Percentiles rank a stretch among this genome's conserved stretches.
Conservation (phyloP, 2,329 filamentous ascomycete genomes). For the Hymenoscyphus linearis region DNA sequence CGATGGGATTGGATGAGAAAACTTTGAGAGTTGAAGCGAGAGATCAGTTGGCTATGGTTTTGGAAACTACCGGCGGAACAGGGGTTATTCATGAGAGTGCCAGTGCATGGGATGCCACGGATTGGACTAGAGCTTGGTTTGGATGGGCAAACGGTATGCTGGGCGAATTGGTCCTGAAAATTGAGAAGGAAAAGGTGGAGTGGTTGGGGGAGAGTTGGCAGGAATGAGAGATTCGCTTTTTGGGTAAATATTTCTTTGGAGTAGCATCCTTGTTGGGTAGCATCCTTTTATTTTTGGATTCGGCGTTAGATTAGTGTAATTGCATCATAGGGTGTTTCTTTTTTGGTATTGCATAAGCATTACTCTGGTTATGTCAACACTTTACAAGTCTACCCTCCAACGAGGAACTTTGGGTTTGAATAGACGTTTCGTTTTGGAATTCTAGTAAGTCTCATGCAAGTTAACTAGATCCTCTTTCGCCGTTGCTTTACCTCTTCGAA, state of each 20-base stretch:
- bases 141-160: constrained; percentile 83
- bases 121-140: constrained; percentile 48
- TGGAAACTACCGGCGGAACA: constrained; percentile 20
- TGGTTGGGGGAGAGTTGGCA: constrained; percentile 23
- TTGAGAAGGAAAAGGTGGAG: constrained; percentile 17
- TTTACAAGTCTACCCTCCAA: no score
- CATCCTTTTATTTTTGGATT: not conserved
- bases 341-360: not conserved
- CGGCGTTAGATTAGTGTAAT: not conserved
- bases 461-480: no score
- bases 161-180: constrained; percentile 51
- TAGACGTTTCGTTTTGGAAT: no score
- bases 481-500: no score
- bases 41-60: constrained; percentile 24
- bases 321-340: not conserved
- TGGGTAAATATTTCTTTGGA: not conserved
- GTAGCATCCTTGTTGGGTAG: no score
- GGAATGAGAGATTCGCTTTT: not conserved
- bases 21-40: constrained; percentile 27
- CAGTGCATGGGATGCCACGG: constrained; percentile 33
- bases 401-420: no score
- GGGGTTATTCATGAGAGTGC: constrained; percentile 44
- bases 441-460: no score
- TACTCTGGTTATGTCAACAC: no score
- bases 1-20: constrained; percentile 10